Evolutionary conservation across 1,284 basidiomycete species (phyloP), one percentile per base, ranked within the genome.

Genomic region (Peniophora sp.): DNA sequence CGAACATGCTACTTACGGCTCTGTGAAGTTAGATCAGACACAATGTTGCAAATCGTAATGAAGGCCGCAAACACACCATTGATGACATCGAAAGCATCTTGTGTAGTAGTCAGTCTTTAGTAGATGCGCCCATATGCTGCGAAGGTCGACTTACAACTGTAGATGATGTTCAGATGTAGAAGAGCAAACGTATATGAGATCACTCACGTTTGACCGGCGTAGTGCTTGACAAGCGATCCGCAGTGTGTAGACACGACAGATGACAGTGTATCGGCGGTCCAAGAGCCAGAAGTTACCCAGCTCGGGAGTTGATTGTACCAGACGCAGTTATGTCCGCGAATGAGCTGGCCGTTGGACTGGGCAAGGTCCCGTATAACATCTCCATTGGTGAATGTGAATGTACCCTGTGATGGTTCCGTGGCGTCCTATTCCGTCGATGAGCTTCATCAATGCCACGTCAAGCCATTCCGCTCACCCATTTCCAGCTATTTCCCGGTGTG

Each of bases 261-360:
- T 9, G 61, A 61, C 50, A 63, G 54, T 20, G 62, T 64, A 16
- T 60, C 49, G n/a, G 45, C 32, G 27, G 39, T 20, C 22, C 46
- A 48, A 20, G 43, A 34, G 46, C 34, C 25, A 14, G 52, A 53
- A 12, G 63, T 62, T 5, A 73, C 75, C 74, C 74, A 77, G 38
- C 57, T 52, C 3, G 75, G 75, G 32, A 77, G 69, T 53, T 77
- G 74, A 49, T 67, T 69, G 61, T 74, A 70, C 74, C 75, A 78
- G 47, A 76, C 74, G 20, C 77, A 63, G 11, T 74, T 76, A 59
- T 76, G 73, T 9, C 73, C 75, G 54, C 75, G 72, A 51, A 77
- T 66, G 52, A 71, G 53, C 58, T 75, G 71, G 35, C 69, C 68
- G 56, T 77, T 73, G 44, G 68, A 64, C 6, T 64, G 63, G 19